Evolutionary conservation across 352 stramenopile species (phyloP).

Genomic region (Globisporangium carolinianum): DNA sequence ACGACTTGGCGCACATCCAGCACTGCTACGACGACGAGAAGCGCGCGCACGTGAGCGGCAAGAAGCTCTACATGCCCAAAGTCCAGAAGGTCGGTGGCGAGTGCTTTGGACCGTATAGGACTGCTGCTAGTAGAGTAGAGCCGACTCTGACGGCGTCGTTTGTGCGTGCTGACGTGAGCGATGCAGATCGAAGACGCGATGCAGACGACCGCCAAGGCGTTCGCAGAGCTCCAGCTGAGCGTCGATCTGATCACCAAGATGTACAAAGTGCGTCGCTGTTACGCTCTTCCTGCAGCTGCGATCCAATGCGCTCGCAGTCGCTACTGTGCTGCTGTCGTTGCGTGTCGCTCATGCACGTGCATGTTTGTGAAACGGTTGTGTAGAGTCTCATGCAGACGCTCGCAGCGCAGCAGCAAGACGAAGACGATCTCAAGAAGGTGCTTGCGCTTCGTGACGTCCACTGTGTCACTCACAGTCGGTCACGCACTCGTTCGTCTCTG

Average conservation of each 20-base stretch:
- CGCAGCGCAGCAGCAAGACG: conserved; percentile 38
- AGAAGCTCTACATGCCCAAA: conserved; percentile 60
- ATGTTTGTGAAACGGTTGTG: neutral
- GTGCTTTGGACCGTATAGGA: neutral
- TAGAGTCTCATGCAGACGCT: conserved; percentile 45
- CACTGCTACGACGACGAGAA: conserved; percentile 65
- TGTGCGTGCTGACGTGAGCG: neutral
- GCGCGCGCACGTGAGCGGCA: conserved; percentile 54
- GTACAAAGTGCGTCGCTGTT: conserved; percentile 53
- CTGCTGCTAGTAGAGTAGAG: neutral
- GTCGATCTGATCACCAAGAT: conserved; percentile 84
- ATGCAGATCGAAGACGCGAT: conserved; percentile 60
- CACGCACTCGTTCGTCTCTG: neutral
- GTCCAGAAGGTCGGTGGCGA: conserved; percentile 39
- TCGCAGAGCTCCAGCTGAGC: conserved; percentile 76
- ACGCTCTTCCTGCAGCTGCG: neutral
- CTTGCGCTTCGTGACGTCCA: neutral
- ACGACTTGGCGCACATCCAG: conserved; percentile 61
- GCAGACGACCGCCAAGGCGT: conserved; percentile 42
- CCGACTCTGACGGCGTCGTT: no score
- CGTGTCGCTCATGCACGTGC: neutral
- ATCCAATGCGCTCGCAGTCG: neutral
- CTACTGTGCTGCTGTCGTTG: neutral
- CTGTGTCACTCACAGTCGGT: neutral
- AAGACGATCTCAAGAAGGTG: conserved; percentile 52